Conservation (phyloP, 805 yeast genomes). For the Candida dendrica region DNA sequence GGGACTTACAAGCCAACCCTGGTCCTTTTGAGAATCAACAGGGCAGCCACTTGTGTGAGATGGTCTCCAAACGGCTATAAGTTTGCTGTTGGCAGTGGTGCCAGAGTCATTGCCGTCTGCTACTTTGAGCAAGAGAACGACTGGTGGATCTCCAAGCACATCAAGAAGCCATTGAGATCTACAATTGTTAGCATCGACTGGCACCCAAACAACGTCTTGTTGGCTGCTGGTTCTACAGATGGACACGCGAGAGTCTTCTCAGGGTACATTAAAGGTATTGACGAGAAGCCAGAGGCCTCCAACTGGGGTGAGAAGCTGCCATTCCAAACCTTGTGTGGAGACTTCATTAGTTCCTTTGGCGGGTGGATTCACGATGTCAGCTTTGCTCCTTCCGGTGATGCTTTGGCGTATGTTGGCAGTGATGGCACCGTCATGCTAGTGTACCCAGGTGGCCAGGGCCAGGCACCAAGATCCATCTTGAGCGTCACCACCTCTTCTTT, state of each 20-base stretch:
- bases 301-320: constrained; percentile 96
- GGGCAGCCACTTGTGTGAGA: constrained; percentile 89
- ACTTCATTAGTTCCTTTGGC: constrained; percentile 59
- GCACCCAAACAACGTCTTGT: constrained; percentile 88
- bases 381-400: constrained; percentile 74
- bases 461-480: constrained; percentile 53
- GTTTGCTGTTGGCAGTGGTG: constrained; percentile 96
- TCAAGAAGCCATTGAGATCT: constrained; percentile 89
- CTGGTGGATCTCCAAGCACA: constrained; percentile 99
- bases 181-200: constrained; percentile 79
- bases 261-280: constrained; percentile 83
- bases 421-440: constrained; percentile 79
- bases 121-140: constrained; percentile 93
- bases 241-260: constrained; percentile 88
- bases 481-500: constrained; percentile 59
- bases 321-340: constrained; percentile 86
- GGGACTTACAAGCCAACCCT: constrained; percentile 75
- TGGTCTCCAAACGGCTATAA: constrained; percentile 96
- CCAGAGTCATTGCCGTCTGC: constrained; percentile 90
- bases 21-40: constrained; percentile 83
- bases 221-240: constrained; percentile 90
- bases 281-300: constrained; percentile 69
- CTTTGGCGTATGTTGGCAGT: constrained; percentile 76
- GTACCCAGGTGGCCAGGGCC: constrained; percentile 64
- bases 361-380: constrained; percentile 91